Conservation (phyloP, 257 asterid species). For the Echium plantagineum region DNA sequence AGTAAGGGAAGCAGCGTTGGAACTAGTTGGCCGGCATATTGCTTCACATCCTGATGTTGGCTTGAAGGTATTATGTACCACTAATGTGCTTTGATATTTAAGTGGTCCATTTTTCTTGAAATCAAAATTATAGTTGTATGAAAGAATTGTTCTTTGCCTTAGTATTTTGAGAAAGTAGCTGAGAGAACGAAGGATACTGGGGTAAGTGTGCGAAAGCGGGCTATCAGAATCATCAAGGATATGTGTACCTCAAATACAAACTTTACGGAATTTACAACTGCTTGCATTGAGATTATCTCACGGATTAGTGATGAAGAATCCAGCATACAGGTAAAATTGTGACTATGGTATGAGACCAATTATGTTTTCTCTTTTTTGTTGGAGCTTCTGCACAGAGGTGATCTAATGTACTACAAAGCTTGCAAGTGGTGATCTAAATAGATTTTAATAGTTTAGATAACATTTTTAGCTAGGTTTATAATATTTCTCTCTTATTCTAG, state of each 20-base stretch:
- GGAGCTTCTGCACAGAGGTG: not conserved
- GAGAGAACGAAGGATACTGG: conserved; percentile 98
- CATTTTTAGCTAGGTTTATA: too few species aligned
- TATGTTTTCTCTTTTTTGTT: not conserved
- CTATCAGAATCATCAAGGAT: conserved; percentile 86
- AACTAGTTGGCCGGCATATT: conserved; percentile 97
- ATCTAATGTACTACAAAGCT: too few species aligned
- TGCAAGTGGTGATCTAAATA: too few species aligned
- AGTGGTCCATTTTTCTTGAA: conserved; percentile 7
- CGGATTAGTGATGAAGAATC: conserved; percentile 95
- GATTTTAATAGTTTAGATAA: too few species aligned
- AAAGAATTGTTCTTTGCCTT: conserved; percentile 17
- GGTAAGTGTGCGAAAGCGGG: conserved; percentile 96
- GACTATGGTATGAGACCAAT: not conserved
- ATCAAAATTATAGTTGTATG: not conserved
- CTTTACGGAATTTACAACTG: conserved; percentile 58
- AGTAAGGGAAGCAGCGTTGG: conserved; percentile 98
- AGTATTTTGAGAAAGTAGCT: conserved; percentile 97
- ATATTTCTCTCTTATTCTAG: too few species aligned
- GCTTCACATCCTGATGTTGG: conserved; percentile 99
- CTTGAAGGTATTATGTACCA: conserved; percentile 49
- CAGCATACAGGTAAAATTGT: conserved; percentile 77
- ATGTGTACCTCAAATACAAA: conserved; percentile 75
- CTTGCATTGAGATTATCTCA: conserved; percentile 81
- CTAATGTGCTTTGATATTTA: not conserved